Conservation (phyloP, 148 eudicot species). For the Amaranthus palmeri region DNA sequence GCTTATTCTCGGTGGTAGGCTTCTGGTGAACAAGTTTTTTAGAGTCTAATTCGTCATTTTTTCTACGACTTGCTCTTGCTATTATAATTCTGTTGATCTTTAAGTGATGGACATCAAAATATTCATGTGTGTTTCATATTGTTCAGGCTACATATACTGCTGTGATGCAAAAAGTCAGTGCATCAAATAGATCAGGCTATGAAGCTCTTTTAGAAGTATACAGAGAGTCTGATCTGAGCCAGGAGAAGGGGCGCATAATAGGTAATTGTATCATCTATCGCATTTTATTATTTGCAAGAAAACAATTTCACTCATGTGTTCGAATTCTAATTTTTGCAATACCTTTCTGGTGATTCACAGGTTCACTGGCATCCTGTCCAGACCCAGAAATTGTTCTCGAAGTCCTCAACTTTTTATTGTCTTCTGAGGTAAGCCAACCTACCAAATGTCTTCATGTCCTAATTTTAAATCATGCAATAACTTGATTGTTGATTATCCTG, state of each 20-base stretch:
- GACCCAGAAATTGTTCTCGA: slow-evolving; percentile 76
- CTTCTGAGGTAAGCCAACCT: slow-evolving; percentile 53
- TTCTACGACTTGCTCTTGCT: not conserved
- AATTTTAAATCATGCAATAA: not conserved
- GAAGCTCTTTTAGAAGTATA: slow-evolving; percentile 74
- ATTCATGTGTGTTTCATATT: not conserved
- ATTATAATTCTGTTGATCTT: not conserved
- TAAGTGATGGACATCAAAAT: not conserved
- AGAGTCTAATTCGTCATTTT: not conserved
- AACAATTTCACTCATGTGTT: not conserved
- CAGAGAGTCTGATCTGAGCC: slow-evolving; percentile 89
- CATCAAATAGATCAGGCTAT: slow-evolving; percentile 61
- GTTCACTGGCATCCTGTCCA: slow-evolving; percentile 69
- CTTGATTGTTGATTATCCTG: slow-evolving; percentile 10
- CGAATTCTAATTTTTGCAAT: not conserved
- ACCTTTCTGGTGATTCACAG: slow-evolving; percentile 30
- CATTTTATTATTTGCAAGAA: not conserved
- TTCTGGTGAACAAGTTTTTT: not conserved
- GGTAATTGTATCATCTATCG: slow-evolving; percentile 28
- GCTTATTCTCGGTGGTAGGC: not conserved
- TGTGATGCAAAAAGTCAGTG: slow-evolving; percentile 62
- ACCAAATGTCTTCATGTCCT: not conserved
- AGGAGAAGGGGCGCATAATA: slow-evolving; percentile 84
- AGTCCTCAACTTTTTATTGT: slow-evolving; percentile 71
- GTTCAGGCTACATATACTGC: slow-evolving; percentile 88